Evolutionary conservation across 805 yeast genomes (phyloP).

Genomic region (Millerozyma miso): DNA sequence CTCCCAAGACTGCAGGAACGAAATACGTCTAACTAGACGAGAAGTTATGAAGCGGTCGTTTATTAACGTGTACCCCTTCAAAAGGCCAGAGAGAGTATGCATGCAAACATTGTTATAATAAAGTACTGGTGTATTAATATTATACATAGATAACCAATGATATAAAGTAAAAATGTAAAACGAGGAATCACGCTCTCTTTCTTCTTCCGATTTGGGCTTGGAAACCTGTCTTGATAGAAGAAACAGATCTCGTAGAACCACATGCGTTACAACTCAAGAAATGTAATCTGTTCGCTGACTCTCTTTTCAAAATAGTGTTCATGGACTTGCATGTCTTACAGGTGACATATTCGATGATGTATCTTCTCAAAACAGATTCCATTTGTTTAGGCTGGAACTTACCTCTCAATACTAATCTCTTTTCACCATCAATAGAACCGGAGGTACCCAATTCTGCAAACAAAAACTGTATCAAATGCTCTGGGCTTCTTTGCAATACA

Average conservation of each 20-base stretch:
- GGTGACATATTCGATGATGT: slow-evolving; percentile 94
- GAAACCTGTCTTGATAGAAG: slow-evolving; percentile 98
- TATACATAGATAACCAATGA: slow-evolving; percentile 8
- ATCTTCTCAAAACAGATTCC: slow-evolving; percentile 93
- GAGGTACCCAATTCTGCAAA: slow-evolving; percentile 99
- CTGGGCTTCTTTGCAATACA: slow-evolving; percentile 93
- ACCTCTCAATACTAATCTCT: slow-evolving; percentile 96
- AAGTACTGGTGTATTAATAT: slow-evolving; percentile 7
- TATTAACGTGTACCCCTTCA: slow-evolving; percentile 1
- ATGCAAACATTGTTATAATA: too few relatives aligned
- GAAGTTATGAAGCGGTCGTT: neutral
- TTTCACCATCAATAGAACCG: slow-evolving; percentile 97
- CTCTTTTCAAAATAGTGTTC: slow-evolving; percentile 94
- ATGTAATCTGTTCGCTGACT: slow-evolving; percentile 92
- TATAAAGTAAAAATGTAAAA: slow-evolving; percentile 1
- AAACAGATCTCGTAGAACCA: slow-evolving; percentile 95
- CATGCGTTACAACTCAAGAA: slow-evolving; percentile 97
- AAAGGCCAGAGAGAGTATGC: neutral
- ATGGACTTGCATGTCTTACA: slow-evolving; percentile 98
- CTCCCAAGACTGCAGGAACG: too few relatives aligned
- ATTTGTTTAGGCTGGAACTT: slow-evolving; percentile 96
- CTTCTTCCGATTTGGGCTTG: slow-evolving; percentile 95
- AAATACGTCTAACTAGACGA: too few relatives aligned
- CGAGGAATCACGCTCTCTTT: slow-evolving; percentile 47
- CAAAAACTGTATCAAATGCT: slow-evolving; percentile 92